Evolutionary conservation across 1,284 basidiomycete genomes (phyloP), one percentile per base, ranked within the genome.

Genomic region (Sutorius eximius): DNA sequence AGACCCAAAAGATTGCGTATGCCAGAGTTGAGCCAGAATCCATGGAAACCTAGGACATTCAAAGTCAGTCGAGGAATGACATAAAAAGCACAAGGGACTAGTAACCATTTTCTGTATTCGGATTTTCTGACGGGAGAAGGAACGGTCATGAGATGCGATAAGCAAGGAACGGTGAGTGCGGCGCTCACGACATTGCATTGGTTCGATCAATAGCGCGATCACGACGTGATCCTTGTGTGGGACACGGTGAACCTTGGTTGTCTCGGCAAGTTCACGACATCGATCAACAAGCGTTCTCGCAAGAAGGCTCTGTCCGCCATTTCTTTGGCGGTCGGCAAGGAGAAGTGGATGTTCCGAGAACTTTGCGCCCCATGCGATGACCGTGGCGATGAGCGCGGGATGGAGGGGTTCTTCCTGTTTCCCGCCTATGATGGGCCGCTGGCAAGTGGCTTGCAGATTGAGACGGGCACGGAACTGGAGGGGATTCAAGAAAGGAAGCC

Each of bases 361-460:
- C 64, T 94, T 93, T 41, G 91, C 87, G 20, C 94, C 94, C 87
- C 91, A 95, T 0, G 93, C 92, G 45, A 97, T 77, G n/a, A 95
- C 87, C 1, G 89, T 88, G 5, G 94, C 93, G 37, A 96, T 79
- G 16, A 95, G 77, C 3, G 88, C 83, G 42, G 89, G 87, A 55
- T 91, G 82, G 5, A 88, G 66, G 3, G 82, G 76, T 36, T 76
- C 58, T 55, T 71, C 61, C 43, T 69, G 58, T 53, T 65, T 53
- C 32, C 13, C 57, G 33, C 29, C 38, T 60, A 58, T 56, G 29
- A 62, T 58, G 22, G 62, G 60, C 12, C 56, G 70, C 59, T 57
- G 70, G 53, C 51, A 58, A 29, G 72, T 70, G 7, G 75, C 67
- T 43, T 75, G 75, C 4, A 82, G 63, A 56, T 82, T 82, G 52